Conservation (phyloP, 192 early-diverging fungal species). For the Coemansia pectinata region DNA sequence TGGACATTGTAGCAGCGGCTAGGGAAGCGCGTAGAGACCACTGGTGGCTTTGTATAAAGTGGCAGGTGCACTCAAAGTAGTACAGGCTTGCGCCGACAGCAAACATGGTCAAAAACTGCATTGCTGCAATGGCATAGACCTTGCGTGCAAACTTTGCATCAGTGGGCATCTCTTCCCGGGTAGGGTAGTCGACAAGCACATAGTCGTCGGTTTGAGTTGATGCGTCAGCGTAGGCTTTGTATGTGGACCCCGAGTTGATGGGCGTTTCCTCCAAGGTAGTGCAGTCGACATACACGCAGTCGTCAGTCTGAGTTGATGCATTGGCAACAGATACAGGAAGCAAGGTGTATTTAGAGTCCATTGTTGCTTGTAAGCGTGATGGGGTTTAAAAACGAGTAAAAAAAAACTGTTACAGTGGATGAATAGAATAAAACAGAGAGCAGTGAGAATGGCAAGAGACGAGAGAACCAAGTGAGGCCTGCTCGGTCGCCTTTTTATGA, state of each 20-base stretch:
- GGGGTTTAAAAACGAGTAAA: background rate
- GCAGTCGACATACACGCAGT: background rate
- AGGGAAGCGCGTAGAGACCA: background rate
- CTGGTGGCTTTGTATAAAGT: constrained; percentile 6
- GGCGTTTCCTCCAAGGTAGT: background rate
- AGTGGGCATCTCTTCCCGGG: background rate
- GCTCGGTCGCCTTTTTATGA: background rate
- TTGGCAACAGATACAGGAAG: background rate
- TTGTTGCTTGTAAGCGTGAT: background rate
- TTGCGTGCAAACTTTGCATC: constrained; percentile 3
- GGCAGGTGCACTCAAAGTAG: constrained; percentile 11
- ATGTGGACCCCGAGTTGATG: too few relatives aligned
- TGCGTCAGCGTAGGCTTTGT: background rate
- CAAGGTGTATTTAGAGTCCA: background rate
- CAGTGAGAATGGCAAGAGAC: background rate
- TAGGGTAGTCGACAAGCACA: background rate
- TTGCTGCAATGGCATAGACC: constrained; percentile 6
- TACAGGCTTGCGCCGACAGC: background rate
- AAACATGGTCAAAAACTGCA: background rate
- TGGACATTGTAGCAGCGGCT: background rate
- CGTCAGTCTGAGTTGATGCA: background rate
- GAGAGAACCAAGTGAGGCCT: background rate
- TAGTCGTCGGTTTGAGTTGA: background rate
- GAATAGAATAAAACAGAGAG: background rate
- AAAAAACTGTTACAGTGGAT: background rate